phyloP scores from a whole-genome alignment of 176 grass and related monocot species.

The Bonia amplexicaulis region DNA sequence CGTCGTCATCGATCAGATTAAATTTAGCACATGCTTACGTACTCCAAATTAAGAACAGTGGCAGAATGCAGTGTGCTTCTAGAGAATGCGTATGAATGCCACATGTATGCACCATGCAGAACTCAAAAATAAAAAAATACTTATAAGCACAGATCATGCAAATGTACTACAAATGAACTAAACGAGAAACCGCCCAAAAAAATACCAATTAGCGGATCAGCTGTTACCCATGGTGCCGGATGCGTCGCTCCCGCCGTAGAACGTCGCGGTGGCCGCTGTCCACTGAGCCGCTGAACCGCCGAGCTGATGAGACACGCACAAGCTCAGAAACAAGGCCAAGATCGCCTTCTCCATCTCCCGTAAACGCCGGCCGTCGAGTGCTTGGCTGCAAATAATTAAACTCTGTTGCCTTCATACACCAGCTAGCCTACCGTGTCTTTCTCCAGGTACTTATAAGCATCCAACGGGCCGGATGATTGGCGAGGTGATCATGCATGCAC shows the following conservation, averaged over 20 bases:
- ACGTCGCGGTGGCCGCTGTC: conserved; percentile 43
- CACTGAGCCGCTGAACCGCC: not conserved
- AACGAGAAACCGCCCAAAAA: not conserved
- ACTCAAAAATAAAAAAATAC: too few species aligned
- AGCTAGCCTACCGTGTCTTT: not conserved
- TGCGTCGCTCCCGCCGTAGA: conserved; percentile 44
- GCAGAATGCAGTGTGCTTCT: too few species aligned
- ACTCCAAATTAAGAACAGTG: too few species aligned
- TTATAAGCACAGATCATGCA: not conserved
- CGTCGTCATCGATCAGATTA: too few species aligned
- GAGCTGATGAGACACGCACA: conserved; percentile 3
- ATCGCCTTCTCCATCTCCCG: not conserved
- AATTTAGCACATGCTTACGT: too few species aligned
- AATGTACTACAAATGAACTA: not conserved
- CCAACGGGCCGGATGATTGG: not conserved
- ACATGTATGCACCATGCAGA: too few species aligned
- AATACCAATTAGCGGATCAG: too few species aligned
- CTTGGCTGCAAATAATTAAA: not conserved
- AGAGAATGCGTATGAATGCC: too few species aligned
- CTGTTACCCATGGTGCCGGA: conserved; percentile 41
- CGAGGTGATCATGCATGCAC: conserved; percentile 16
- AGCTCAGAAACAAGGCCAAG: conserved; percentile 1
- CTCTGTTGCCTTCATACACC: not conserved
- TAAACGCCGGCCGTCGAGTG: too few species aligned
- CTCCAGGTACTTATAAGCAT: not conserved